Evolutionary conservation across 2,329 filamentous ascomycete genomes (phyloP).

Genomic region (Pestalotiopsis fici): DNA sequence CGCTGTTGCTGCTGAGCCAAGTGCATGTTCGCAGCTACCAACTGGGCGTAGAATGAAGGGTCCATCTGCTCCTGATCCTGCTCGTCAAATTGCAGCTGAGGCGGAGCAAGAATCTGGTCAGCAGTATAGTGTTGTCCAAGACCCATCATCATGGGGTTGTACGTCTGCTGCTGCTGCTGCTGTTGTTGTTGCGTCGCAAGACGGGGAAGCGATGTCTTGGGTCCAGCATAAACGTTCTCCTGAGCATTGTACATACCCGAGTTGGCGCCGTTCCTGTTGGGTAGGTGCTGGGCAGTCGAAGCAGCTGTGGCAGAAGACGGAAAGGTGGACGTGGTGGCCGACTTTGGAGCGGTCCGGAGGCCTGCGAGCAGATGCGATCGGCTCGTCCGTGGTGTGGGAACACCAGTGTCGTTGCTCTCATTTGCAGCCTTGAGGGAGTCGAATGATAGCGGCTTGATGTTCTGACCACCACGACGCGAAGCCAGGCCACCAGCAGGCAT

Average conservation of each 20-base stretch:
- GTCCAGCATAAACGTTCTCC: constrained; percentile 46
- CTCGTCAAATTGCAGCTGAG: constrained; percentile 73
- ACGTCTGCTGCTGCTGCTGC: constrained; percentile 20
- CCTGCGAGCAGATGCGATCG: constrained; percentile 93
- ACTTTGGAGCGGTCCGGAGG: constrained; percentile 91
- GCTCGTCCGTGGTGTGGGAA: constrained; percentile 86
- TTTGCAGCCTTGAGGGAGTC: constrained; percentile 70
- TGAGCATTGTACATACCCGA: constrained; percentile 46
- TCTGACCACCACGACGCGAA: constrained; percentile 79
- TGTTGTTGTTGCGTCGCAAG: constrained; percentile 26
- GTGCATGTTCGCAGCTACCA: constrained; percentile 89
- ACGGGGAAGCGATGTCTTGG: constrained; percentile 58
- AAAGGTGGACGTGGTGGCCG: constrained; percentile 61
- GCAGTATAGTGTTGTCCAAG: constrained; percentile 64
- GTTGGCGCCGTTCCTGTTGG: constrained; percentile 44
- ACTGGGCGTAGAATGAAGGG: constrained; percentile 81
- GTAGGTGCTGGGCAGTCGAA: constrained; percentile 38
- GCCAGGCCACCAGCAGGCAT: constrained; percentile 81
- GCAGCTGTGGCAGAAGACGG: constrained; percentile 52
- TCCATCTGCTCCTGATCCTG: constrained; percentile 76
- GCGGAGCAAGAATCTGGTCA: constrained; percentile 88
- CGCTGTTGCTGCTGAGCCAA: constrained; percentile 93
- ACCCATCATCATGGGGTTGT: constrained; percentile 31
- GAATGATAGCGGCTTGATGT: constrained; percentile 87
- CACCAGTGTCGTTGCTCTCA: constrained; percentile 66